Evolutionary conservation across 768 basidiomycete genomes (phyloP).

Genomic region (Sistotremastrum suecicum): DNA sequence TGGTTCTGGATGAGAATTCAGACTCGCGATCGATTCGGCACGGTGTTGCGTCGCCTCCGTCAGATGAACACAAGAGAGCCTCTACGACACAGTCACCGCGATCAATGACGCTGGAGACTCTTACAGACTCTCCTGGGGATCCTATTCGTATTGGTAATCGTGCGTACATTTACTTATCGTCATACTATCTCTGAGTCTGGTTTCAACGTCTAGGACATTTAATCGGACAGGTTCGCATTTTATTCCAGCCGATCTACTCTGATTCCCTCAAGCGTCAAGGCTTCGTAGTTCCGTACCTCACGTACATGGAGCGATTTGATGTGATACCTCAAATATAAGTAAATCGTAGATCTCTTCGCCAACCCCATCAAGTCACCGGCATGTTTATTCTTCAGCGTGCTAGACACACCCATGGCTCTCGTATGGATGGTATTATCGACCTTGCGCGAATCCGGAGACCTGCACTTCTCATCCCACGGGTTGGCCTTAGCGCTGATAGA

Average conservation of each 20-base stretch:
- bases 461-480: too few relatives aligned
- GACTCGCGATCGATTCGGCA: slow-evolving; percentile 10
- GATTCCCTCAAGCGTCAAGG: neutral
- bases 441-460: too few relatives aligned
- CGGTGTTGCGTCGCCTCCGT: slow-evolving; percentile 9
- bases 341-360: neutral
- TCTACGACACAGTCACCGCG: slow-evolving; percentile 11
- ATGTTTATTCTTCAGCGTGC: slow-evolving; percentile 14
- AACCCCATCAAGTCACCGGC: slow-evolving; percentile 11
- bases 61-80: slow-evolving; percentile 9
- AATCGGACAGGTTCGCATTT: slow-evolving; percentile 9
- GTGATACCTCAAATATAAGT: slow-evolving; percentile 9
- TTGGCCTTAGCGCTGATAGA: too few relatives aligned
- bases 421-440: slow-evolving; percentile 15
- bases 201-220: slow-evolving; percentile 8
- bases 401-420: slow-evolving; percentile 4
- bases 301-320: slow-evolving; percentile 16
- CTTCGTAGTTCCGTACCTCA: slow-evolving; percentile 8
- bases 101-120: neutral
- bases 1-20: slow-evolving; percentile 17
- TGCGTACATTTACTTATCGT: too few relatives aligned
- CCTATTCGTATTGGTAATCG: too few relatives aligned
- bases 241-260: slow-evolving; percentile 5
- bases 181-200: neutral
- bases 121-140: too few relatives aligned